Evolutionary conservation across 2,329 filamentous ascomycete genomes (phyloP).

Genomic region (Diaporthe eres): DNA sequence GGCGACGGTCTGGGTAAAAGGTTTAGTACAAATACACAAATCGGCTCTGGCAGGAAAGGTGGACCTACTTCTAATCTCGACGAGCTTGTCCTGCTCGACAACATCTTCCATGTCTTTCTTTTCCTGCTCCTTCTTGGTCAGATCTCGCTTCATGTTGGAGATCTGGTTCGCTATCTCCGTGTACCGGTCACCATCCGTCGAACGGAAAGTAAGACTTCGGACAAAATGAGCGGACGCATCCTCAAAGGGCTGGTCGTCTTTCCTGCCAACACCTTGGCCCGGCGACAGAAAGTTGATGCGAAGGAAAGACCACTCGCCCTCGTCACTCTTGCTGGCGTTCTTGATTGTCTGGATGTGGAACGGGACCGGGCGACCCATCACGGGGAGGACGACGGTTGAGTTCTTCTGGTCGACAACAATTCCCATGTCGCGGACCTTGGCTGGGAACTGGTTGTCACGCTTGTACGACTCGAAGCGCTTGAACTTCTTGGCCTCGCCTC

Average conservation of each 20-base stretch:
- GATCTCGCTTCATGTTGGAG: slow-evolving; percentile 94
- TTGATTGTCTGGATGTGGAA: slow-evolving; percentile 99
- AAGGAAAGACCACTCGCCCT: slow-evolving; percentile 93
- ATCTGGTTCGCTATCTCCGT: slow-evolving; percentile 94
- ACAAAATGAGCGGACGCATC: slow-evolving; percentile 97
- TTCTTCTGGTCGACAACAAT: slow-evolving; percentile 94
- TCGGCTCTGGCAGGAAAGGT: slow-evolving; percentile 4
- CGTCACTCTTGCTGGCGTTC: slow-evolving; percentile 97
- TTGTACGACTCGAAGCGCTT: slow-evolving; percentile 99
- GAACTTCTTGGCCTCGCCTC: slow-evolving; percentile 96
- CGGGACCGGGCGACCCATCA: slow-evolving; percentile 96
- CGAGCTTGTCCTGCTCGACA: slow-evolving; percentile 96
- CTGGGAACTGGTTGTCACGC: slow-evolving; percentile 92
- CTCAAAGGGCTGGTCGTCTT: slow-evolving; percentile 98
- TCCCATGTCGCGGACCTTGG: slow-evolving; percentile 85
- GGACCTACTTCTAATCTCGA: slow-evolving; percentile 88
- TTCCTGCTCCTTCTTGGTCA: slow-evolving; percentile 93
- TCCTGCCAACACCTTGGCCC: slow-evolving; percentile 95
- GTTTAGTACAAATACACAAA: slow-evolving; percentile 55
- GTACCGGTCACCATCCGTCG: slow-evolving; percentile 88
- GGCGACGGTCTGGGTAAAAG: slow-evolving; percentile 79
- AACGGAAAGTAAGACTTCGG: slow-evolving; percentile 94
- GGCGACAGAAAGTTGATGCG: slow-evolving; percentile 98
- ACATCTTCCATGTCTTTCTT: slow-evolving; percentile 99
- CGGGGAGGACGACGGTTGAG: slow-evolving; percentile 89